A percentile compares a stretch with the other conserved stretches of the same genome.
Evolutionary conservation across 2,329 filamentous ascomycete species (phyloP).

Genomic region (Pseudogymnoascus sp.): DNA sequence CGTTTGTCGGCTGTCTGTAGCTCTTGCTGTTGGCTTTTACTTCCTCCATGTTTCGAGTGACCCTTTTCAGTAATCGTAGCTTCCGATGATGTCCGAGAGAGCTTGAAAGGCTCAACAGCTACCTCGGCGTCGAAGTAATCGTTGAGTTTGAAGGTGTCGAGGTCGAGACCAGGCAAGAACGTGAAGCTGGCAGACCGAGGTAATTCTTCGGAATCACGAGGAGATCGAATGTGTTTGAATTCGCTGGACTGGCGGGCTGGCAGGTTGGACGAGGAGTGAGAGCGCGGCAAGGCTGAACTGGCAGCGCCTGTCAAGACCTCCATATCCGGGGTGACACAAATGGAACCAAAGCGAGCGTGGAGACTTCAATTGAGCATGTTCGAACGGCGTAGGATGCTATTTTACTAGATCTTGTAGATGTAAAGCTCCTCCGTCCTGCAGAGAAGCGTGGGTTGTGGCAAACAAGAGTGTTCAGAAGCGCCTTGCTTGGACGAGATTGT

Average conservation of each 20-base stretch:
- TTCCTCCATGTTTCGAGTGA: neutral
- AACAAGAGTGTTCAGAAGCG: neutral
- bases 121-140: constrained; percentile 39
- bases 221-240: constrained; percentile 17
- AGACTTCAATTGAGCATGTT: neutral
- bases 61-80: neutral
- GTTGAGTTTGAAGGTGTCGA: constrained; percentile 20
- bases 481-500: constrained; percentile 4
- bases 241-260: constrained; percentile 23
- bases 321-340: neutral
- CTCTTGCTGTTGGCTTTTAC: constrained; percentile 10
- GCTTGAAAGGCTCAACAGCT: constrained; percentile 37
- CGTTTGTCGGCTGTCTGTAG: constrained; percentile 24
- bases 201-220: constrained; percentile 26
- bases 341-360: neutral
- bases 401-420: neutral
- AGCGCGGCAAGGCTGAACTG: constrained; percentile 24
- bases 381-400: neutral
- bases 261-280: constrained; percentile 27
- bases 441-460: neutral
- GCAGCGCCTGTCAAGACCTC: neutral
- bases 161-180: constrained; percentile 36
- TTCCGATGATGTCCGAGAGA: constrained; percentile 11
- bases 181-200: constrained; percentile 51
- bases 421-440: constrained; percentile 3